Evolutionary conservation across 441 rosid species (phyloP).

Genomic region (Mallotus repandus): DNA sequence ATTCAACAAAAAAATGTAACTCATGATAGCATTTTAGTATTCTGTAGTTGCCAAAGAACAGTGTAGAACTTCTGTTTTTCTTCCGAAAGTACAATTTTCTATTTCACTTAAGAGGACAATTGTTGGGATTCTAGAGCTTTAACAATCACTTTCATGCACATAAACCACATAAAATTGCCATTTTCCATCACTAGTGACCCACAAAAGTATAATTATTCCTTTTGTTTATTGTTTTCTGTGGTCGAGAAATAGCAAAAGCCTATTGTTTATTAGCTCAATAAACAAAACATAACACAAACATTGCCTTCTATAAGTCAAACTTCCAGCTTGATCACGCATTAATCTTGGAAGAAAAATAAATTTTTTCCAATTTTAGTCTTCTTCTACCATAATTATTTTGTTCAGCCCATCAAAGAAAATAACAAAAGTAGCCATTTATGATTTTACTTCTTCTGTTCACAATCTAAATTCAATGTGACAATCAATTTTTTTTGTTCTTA

Average conservation of each 20-base stretch:
- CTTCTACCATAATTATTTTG: neutral
- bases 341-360: too few relatives aligned
- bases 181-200: neutral
- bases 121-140: neutral
- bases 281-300: neutral
- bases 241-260: neutral
- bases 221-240: neutral
- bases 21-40: neutral
- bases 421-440: neutral
- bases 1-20: neutral
- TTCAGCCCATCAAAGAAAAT: neutral
- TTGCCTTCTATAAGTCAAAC: slow-evolving; percentile 7
- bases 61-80: neutral
- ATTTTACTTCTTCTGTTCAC: neutral
- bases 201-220: neutral
- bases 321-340: neutral
- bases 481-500: too few relatives aligned
- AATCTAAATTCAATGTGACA: too few relatives aligned
- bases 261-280: neutral
- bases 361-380: too few relatives aligned
- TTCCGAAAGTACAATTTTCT: neutral
- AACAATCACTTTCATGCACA: neutral
- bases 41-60: neutral
- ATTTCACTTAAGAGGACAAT: neutral
- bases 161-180: neutral